These are phyloP conservation scores for Yamagishiella unicocca DNA, from an alignment of 139 green algal species.

Conservation along the genomic window DNA sequence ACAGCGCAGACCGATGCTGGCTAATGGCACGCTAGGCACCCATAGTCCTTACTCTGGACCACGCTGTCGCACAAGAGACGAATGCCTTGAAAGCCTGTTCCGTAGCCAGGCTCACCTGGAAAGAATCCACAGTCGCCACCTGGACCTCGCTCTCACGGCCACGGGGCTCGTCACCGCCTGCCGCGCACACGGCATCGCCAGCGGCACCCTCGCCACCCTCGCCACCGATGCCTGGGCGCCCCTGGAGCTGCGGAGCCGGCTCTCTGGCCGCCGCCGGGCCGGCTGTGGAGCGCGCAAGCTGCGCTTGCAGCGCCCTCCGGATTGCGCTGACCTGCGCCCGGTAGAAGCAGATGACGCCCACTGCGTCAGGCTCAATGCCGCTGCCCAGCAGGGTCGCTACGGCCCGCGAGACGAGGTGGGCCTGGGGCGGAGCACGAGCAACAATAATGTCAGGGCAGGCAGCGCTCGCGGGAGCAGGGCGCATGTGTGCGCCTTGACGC, in stretches of 20 bases:
- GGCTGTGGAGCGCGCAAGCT: constrained; percentile 22
- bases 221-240: background rate
- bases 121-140: constrained; percentile 90
- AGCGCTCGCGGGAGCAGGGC: too few species aligned
- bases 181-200: background rate
- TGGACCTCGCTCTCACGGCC: constrained; percentile 40
- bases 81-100: too few species aligned
- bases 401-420: constrained; percentile 58
- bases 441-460: too few species aligned
- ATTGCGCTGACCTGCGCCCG: constrained; percentile 69
- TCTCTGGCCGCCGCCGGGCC: background rate
- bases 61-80: too few species aligned
- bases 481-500: too few species aligned
- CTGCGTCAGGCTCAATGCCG: constrained; percentile 38
- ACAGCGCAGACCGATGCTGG: too few species aligned
- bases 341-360: constrained; percentile 91
- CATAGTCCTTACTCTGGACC: too few species aligned
- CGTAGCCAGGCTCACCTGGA: constrained; percentile 82
- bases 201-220: background rate
- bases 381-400: constrained; percentile 50
- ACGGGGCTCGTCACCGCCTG: background rate
- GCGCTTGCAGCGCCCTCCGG: constrained; percentile 10
- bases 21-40: too few species aligned
- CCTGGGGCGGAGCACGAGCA: constrained; percentile 25
- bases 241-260: background rate